Evolutionary conservation across 495 filamentous ascomycete species (phyloP), one percentile per base, ranked within the genome.

Genomic region (Hypoxylon lenormandii): DNA sequence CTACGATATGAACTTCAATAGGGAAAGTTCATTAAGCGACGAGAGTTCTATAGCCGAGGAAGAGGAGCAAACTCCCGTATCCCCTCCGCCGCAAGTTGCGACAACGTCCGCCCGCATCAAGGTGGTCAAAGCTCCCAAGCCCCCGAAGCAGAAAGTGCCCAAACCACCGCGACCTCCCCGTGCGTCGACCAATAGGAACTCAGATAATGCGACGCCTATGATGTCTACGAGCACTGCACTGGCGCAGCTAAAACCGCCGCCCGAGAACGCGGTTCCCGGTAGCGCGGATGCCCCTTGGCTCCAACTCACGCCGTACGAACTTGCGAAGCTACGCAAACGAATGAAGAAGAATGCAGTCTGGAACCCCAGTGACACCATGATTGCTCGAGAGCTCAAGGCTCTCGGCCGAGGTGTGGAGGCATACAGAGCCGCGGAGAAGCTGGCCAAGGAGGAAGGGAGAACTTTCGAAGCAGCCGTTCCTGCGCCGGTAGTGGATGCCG

Each of bases 271-370:
- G 13, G 83, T 86, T 28, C 79, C 83, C 5, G 95, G 95, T 15
- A 92, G 91, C 71, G 80, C 87, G 60, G 87, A 94, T 72, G 81
- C 90, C 26, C 95, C 95, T 0, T 98, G 95, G 95, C 83, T 94
- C 64, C 90, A 92, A 54, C 84, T 98, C 38, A 97, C 93, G 0
- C 87, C 90, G 22, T 97, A 89, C 79, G 95, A 98, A 70, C 92
- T 98, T 80, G 94, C 92, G 3, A 89, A 88, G 51, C 82, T 98
- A 12, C 85, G 95, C 47, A 98, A 98, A 80, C 86, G 92, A 53
- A 98, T 98, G 95, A 98, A 98, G 82, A 98, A 98, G 85, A 98
- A 98, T 70, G 91, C 94, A 0, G 88, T 93, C 5, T 98, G 95
- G 95, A 89, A 89, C 37, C 95, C 95, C 0, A 96, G 92, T 70